Evolutionary conservation across 2,329 filamentous ascomycete species (phyloP), one percentile per base, ranked within the genome.

Genomic region (Metarhizium anisopliae): DNA sequence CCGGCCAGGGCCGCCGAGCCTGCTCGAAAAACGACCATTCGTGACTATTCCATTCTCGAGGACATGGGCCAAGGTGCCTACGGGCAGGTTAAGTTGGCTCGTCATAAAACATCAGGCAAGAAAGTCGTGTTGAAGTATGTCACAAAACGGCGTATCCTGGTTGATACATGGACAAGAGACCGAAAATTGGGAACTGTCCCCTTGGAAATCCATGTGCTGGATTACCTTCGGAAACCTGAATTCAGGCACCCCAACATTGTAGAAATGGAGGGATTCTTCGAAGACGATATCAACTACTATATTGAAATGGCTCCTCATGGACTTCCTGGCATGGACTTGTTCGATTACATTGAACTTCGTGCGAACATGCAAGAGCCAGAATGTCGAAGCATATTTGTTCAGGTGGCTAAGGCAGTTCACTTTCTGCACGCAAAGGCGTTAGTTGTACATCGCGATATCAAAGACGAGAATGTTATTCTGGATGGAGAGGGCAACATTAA

Each of bases 11-110:
- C 65, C 8, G 62, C 66, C 14, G 68, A 74, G 51, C 64, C 74
- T 13, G 59, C 68, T 30, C 67, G 76, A 62, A 96, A 95, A 74
- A 94, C 94, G 71, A 85, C 83, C 0, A 97, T 99, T 60, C 79
- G 87, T 54, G 91, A 96, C 68, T 99, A 96, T 69, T 80, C 86
- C 47, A 93, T 99, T 58, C 77, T 99, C 13, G 94, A 99, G 72
- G 94, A 99, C 58, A 97, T 99, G 93, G 94, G 94, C 4, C 91
- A 96, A 72, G 94, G 94, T 45, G 94, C 94, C 1, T 99, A 99
- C 68, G 94, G 94, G 2, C 93, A 99, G 72, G 94, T 99, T 57
- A 99, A 99, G 70, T 80, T 99, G 51, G 93, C 89, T 53, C 84
- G 92, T 35, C 88, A 94, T 74, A 95, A 92, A 73, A 84, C 85